A percentile compares a stretch with the other conserved stretches of the same genome.
phyloP scores from a whole-genome alignment of 169 alveolate genomes.

The Cystoisospora suis region DNA sequence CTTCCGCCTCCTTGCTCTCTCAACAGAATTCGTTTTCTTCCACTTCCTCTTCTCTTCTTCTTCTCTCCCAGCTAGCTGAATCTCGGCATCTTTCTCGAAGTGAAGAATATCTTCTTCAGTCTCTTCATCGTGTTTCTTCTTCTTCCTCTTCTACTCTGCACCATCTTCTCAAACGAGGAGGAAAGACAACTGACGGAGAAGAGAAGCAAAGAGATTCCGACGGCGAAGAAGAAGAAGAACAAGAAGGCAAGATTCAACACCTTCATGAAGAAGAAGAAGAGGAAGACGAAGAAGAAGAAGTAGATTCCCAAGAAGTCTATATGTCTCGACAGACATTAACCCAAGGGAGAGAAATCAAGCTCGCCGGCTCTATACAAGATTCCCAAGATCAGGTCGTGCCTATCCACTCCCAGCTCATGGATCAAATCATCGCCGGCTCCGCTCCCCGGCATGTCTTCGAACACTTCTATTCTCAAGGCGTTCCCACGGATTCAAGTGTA shows the following conservation, averaged over 20 bases:
- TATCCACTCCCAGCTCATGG: constrained; percentile 46
- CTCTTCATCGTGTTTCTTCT: background rate
- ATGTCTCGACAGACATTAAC: constrained; percentile 46
- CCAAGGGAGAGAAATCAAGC: constrained; percentile 20
- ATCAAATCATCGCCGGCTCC: constrained; percentile 31
- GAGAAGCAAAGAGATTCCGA: background rate
- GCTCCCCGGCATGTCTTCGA: constrained; percentile 23
- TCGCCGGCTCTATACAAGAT: background rate
- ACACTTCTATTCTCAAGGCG: constrained; percentile 39
- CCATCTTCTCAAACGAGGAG: too few species aligned
- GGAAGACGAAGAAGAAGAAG: too few species aligned
- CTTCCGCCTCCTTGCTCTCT: background rate
- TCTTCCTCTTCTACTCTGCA: background rate
- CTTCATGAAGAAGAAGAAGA: too few species aligned
- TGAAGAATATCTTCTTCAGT: background rate
- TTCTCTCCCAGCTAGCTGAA: background rate
- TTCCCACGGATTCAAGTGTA: constrained; percentile 4
- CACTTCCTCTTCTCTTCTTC: background rate
- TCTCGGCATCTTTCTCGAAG: background rate
- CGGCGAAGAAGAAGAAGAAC: background rate
- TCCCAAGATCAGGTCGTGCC: background rate
- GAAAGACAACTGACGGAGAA: too few species aligned
- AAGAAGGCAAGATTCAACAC: too few species aligned
- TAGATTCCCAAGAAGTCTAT: constrained; percentile 30
- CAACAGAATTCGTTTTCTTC: too few species aligned